Base-by-base conservation (phyloP, 2,329 filamentous ascomycete genomes). In the Talaromyces sp. region DNA sequence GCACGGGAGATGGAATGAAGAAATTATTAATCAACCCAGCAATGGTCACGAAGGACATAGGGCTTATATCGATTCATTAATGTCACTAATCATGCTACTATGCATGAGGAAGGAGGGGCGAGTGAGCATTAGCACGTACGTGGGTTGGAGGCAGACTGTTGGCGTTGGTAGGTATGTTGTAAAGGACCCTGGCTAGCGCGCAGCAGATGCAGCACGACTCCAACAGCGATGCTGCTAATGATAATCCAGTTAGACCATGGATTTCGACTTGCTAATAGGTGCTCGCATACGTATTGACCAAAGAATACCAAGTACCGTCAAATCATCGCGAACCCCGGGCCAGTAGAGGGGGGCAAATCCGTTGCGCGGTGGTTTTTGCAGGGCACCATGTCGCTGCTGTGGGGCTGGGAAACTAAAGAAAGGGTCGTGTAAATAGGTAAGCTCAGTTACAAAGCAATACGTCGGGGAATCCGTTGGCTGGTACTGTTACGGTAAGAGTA, bases 31-130 rank as follows among this genome's bases (percentile, higher is more conserved):
- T 35, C 44, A 23, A 25, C 3, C 28, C 18, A 12, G 31, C 37
- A 25, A 28, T 39, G 37, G 52, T 56, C 33, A 40, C 52, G 44
- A 59, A 52, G 44, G 57, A 44, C 28, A 59, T 48, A 59, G 28
- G 42, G 40, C 57, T 48, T 48, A 59, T 59, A 59, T 48, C 42
- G n/a, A 25, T 59, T 21, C 3, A n/a, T n/a, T n/a, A 40, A 35
- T 54, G 31, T 31, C 50, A 54, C 50, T 54, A 54, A 35, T 54
- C 14, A 35, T 21, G 14, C 21, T 54, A 23, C 21, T 21, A 21
- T 23, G 31, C 48, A 31, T 33, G 21, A 37, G 48, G 42, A n/a
- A 18, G 16, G 40, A 44, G 16, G 56, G 56, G 56, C 25, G 37
- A 59, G 31, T 28, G 21, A 16, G 16, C 21, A 12, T 54, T 11